phyloP scores from a whole-genome alignment of 106 monocot species.

The Dioscorea alata region DNA sequence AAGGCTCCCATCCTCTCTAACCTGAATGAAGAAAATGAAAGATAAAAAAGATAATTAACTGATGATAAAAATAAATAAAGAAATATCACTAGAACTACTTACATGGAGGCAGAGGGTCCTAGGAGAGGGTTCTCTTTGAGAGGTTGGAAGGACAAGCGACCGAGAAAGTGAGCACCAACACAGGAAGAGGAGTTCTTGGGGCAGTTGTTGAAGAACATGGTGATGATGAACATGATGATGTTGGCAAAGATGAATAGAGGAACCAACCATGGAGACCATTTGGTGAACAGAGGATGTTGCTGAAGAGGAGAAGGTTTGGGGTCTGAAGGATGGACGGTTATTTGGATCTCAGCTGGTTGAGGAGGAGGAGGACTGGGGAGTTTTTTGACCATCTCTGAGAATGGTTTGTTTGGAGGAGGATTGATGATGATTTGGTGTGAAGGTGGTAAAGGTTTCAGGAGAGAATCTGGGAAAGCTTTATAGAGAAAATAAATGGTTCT shows the following conservation, averaged over 20 bases:
- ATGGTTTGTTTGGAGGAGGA: too few species aligned
- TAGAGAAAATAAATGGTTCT: too few species aligned
- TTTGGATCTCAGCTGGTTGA: too few species aligned
- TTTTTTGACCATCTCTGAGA: too few species aligned
- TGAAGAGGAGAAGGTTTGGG: neutral
- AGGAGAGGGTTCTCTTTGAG: constrained; percentile 82
- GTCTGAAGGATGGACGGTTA: too few species aligned
- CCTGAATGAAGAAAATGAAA: neutral
- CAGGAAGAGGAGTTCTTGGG: constrained; percentile 33
- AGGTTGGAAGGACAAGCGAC: constrained; percentile 90
- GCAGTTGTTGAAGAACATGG: constrained; percentile 87
- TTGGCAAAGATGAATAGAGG: constrained; percentile 45
- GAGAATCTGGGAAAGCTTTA: too few species aligned
- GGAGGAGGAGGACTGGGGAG: too few species aligned
- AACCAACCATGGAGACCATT: constrained; percentile 60
- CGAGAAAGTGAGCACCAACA: constrained; percentile 28
- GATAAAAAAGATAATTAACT: too few species aligned
- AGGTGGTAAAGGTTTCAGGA: too few species aligned
- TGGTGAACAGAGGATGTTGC: constrained; percentile 20
- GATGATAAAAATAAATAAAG: too few species aligned
- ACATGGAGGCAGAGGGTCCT: constrained; percentile 80
- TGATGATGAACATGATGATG: constrained; percentile 37
- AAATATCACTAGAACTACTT: neutral
- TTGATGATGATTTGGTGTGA: too few species aligned
- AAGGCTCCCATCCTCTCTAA: constrained; percentile 8